Base-by-base conservation (phyloP, 345 rosid genomes). In the Eucalyptus fibrosa region DNA sequence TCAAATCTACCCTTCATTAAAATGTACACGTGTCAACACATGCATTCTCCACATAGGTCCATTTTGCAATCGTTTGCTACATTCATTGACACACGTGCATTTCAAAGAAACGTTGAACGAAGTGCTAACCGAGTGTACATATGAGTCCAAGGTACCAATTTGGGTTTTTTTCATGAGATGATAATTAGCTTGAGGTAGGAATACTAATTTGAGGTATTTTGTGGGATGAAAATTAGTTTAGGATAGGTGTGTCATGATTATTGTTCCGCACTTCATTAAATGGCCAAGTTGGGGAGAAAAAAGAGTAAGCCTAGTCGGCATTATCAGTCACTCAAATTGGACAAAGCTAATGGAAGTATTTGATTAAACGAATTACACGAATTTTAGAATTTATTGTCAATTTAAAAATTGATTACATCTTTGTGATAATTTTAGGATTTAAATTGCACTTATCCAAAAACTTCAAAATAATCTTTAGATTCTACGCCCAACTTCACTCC, bases 1-100 rank as follows among this genome's bases (percentile, higher is more conserved):
- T 32, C 13, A 34, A 72, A 34, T 72, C 2, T 72, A 34, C 8
- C 26, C 1, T 34, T 7, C 0, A 0, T 72, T 72, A 1, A 34
- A 34, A 72, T 8, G 82, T 4, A 72, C 40, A n/a, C 1, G 0
- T 32, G 11, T 32, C 12, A 32, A 67, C 40, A 15, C 42, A 67
- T 8, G 23, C 37, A 34, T 32, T 67, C 80, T 67, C 23, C 23
- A 32, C 12, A 0, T 67, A 67, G 21, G 37, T 67, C 23, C 21
- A 17, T 67, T 34, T 32, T 16, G 80, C 7, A 67, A 5, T 32
- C 12, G 3, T 67, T 67, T 65, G 37, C 77, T 32, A 65, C 8
- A 30, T 30, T 30, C 32, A 30, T 30, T 62, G 72, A 12, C 72
- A 62, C 32, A 8, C 16, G 1, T 30, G 34, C 17, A 62, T 62